These are phyloP conservation scores for Botrytis elliptica DNA, from an alignment of 2,329 filamentous ascomycete species.

Conservation along the genomic window DNA sequence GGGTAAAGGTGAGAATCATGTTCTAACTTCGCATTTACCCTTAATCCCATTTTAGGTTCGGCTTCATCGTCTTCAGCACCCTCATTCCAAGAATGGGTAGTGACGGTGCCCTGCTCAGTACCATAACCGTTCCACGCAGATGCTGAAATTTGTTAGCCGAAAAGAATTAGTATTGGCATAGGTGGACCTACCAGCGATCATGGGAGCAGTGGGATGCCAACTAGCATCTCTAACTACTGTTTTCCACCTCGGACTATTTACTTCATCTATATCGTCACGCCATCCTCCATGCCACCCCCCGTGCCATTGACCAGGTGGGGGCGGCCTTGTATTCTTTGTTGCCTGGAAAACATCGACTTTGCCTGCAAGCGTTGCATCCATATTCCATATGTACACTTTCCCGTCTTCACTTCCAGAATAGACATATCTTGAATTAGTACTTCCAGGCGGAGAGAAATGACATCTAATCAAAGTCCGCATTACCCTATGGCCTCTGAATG, in stretches of 20 bases:
- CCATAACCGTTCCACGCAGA: conserved; percentile 71
- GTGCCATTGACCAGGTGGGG: conserved; percentile 32
- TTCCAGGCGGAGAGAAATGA: conserved; percentile 86
- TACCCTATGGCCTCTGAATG: conserved; percentile 87
- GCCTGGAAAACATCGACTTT: conserved; percentile 74
- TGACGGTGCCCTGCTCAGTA: conserved; percentile 62
- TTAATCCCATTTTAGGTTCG: conserved; percentile 47
- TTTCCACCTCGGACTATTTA: conserved; percentile 48
- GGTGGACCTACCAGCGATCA: conserved; percentile 48
- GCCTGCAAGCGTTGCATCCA: conserved; percentile 80
- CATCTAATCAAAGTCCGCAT: conserved; percentile 89
- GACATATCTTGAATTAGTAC: conserved; percentile 87
- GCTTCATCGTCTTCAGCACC: conserved; percentile 57
- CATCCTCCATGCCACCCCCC: conserved; percentile 24
- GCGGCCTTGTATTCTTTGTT: conserved; percentile 61
- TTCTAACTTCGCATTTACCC: conserved; percentile 45
- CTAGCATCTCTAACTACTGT: conserved; percentile 70
- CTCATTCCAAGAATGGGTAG: conserved; percentile 67
- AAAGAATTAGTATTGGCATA: background rate
- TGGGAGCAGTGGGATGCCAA: conserved; percentile 69
- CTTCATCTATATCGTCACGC: conserved; percentile 33
- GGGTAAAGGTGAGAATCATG: conserved; percentile 28
- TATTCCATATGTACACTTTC: conserved; percentile 86
- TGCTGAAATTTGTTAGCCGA: conserved; percentile 44
- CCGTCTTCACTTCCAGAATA: conserved; percentile 91